Percentiles rank a stretch among this genome's conserved stretches.
These are phyloP conservation scores for Echeveria elegans DNA, from an alignment of 164 flowering plant species.

Conservation along the genomic window DNA sequence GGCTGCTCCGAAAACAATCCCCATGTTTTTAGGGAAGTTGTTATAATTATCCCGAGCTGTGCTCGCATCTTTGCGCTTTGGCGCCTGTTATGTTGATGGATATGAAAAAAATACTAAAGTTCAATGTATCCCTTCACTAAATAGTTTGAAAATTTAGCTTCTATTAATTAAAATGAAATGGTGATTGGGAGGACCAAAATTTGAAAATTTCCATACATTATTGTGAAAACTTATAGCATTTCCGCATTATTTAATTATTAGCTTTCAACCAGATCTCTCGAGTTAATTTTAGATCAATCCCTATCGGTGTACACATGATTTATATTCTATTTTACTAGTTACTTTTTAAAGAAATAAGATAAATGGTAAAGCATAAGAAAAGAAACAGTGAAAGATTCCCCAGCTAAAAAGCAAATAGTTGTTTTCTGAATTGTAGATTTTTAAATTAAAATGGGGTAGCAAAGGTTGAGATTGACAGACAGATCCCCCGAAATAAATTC, in stretches of 20 bases:
- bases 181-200: too few species aligned
- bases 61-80: too few species aligned
- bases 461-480: slow-evolving; percentile 36
- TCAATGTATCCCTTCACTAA: too few species aligned
- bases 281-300: background rate
- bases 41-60: too few species aligned
- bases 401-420: slow-evolving; percentile 16
- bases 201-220: too few species aligned
- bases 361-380: slow-evolving; percentile 4
- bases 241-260: background rate
- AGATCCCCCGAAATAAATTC: slow-evolving; percentile 45
- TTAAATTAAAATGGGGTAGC: slow-evolving; percentile 6
- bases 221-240: too few species aligned
- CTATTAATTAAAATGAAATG: too few species aligned
- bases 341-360: slow-evolving; percentile 5
- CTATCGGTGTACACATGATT: slow-evolving; percentile 6
- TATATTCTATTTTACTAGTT: background rate
- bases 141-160: too few species aligned
- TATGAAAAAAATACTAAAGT: too few species aligned
- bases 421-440: background rate
- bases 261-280: background rate
- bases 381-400: slow-evolving; percentile 24
- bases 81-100: too few species aligned
- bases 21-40: too few species aligned
- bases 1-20: too few species aligned